Conservation (phyloP, 179 eudicot genomes). For the Beta lomatogona region DNA sequence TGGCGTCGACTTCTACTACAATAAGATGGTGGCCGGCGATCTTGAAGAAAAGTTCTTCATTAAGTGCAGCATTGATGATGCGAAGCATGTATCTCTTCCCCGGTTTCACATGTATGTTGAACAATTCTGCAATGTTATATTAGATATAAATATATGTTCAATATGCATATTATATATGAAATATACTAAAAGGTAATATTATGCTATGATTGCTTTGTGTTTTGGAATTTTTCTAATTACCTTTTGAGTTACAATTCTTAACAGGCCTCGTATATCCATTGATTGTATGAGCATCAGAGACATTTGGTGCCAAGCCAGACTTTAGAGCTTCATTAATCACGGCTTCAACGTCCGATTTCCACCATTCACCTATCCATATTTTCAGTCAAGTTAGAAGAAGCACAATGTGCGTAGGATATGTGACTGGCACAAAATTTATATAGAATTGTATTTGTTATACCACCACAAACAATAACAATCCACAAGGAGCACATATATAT, state of each 20-base stretch:
- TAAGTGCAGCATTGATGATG: conserved; percentile 28
- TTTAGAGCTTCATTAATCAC: conserved; percentile 40
- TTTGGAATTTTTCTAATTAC: not conserved
- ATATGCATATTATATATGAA: too few relatives aligned
- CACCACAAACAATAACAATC: too few relatives aligned
- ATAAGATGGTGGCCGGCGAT: conserved; percentile 44
- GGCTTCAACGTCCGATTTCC: conserved; percentile 47
- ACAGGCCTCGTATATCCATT: conserved; percentile 39
- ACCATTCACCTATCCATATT: conserved; percentile 39
- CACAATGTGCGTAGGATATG: too few relatives aligned
- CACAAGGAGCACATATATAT: too few relatives aligned
- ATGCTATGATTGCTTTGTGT: too few relatives aligned
- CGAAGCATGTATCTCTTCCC: conserved; percentile 46
- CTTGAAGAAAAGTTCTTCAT: conserved; percentile 31
- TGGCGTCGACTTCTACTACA: conserved; percentile 52
- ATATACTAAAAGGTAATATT: too few relatives aligned
- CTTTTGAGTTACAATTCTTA: conserved; percentile 25
- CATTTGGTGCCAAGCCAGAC: conserved; percentile 36
- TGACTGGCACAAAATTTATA: too few relatives aligned
- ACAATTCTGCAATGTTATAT: conserved; percentile 26
- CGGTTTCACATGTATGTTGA: conserved; percentile 33
- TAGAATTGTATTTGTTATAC: too few relatives aligned
- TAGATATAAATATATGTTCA: too few relatives aligned
- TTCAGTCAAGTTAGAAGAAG: too few relatives aligned
- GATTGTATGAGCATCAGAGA: conserved; percentile 47